Base-by-base conservation (phyloP, 768 basidiomycete species). In the Lactarius pseudohatsudake region DNA sequence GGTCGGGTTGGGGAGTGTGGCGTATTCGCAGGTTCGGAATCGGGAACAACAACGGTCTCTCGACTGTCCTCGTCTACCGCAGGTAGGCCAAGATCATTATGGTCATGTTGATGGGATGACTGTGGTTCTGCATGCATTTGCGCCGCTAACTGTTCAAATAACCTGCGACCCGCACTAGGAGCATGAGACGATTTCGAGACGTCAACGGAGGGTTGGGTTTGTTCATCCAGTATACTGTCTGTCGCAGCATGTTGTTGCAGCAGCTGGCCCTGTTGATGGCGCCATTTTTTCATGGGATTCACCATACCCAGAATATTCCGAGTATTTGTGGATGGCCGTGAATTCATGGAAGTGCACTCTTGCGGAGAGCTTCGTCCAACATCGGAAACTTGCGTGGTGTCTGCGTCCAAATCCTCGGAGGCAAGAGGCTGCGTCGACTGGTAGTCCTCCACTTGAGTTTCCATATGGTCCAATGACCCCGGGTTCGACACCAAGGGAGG, bases 11-110 rank as follows among this genome's bases (percentile, higher is more conserved):
- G 32, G 45, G 50, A 64, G 41, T 36, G 63, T 60, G 60, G 41
- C 58, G 54, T 65, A n/a, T 66, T 65, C 56, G 73, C 77, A 26
- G 76, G 79, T 68, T 89, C 88, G 2, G 88, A 89, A 72, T 89
- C 89, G 2, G 88, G 86, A 18, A 90, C 78, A 59, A 87, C 63
- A 38, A 85, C 85, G 70, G 81, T 77, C 47, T 71, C 65, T 32
- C 45, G 61, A 30, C 70, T 72, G 20, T 68, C 67, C 18, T 70
- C 66, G 11, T 57, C 64, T 3, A 57, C 45, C n/a, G 36, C 59
- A 34, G 56, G 34, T 36, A 40, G 43, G 30, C 3, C 5, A 11
- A 32, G n/a, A 10, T 47, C 18, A 18, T 47, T 38, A 43, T 40
- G 36, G 32, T 38, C 40, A 9, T 43, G 22, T 45, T 53, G 40